Evolutionary conservation across 306 rosid genomes (phyloP).

Genomic region (Psophocarpus tetragonolobus): DNA sequence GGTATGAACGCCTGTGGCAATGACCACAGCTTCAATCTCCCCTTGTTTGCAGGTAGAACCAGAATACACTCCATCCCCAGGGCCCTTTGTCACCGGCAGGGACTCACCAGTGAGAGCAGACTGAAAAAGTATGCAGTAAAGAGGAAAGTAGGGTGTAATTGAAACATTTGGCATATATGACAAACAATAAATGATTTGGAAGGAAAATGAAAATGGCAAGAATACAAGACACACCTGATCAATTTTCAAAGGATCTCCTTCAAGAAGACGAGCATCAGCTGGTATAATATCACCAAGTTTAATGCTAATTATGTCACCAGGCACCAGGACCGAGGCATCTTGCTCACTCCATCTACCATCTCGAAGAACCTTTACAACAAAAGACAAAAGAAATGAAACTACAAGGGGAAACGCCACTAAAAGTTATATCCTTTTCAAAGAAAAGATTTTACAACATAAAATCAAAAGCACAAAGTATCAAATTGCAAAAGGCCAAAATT

Average conservation of each 20-base stretch:
- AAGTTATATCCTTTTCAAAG: background rate
- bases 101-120: conserved; percentile 95
- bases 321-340: conserved; percentile 75
- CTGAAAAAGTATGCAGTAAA: conserved; percentile 50
- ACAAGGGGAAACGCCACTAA: background rate
- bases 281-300: conserved; percentile 89
- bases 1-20: conserved; percentile 93
- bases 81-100: conserved; percentile 84
- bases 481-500: background rate
- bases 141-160: background rate
- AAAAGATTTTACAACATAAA: background rate
- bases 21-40: conserved; percentile 90
- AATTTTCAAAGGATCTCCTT: conserved; percentile 93
- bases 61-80: conserved; percentile 89
- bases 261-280: conserved; percentile 91
- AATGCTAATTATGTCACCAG: conserved; percentile 78
- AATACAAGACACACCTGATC: conserved; percentile 59
- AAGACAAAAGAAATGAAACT: conserved; percentile 28
- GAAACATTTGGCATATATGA: background rate
- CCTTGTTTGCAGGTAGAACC: conserved; percentile 97
- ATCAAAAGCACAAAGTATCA: background rate
- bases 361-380: conserved; percentile 68
- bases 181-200: background rate
- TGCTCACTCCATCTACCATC: conserved; percentile 90
- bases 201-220: background rate